phyloP scores from a whole-genome alignment of 176 grass and related monocot species.

The Carex littledalei region DNA sequence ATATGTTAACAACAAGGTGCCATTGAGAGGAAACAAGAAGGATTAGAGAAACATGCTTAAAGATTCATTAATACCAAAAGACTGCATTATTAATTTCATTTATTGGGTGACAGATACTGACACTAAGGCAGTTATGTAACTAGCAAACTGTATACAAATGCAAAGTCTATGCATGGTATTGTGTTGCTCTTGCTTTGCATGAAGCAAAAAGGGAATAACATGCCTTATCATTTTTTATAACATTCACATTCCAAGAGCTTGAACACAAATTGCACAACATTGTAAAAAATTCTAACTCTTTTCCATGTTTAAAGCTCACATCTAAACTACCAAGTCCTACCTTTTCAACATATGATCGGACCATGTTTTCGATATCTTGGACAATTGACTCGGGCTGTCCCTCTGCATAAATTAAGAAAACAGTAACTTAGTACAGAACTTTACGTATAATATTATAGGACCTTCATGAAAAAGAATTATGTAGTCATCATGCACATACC shows the following conservation, averaged over 20 bases:
- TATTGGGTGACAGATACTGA: neutral
- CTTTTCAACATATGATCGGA: slow-evolving; percentile 95
- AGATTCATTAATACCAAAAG: slow-evolving; percentile 30
- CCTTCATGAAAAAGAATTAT: slow-evolving; percentile 17
- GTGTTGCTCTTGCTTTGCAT: neutral
- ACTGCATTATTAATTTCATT: slow-evolving; percentile 14
- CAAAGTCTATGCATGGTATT: neutral
- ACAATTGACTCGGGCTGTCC: slow-evolving; percentile 93
- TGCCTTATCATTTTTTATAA: neutral
- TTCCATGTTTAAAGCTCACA: slow-evolving; percentile 2
- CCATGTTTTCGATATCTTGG: slow-evolving; percentile 99
- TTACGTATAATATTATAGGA: neutral
- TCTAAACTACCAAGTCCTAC: slow-evolving; percentile 30
- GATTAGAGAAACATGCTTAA: neutral
- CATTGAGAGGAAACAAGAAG: neutral
- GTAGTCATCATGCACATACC: slow-evolving; percentile 44
- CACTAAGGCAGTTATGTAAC: neutral
- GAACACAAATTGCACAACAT: neutral
- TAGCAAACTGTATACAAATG: neutral
- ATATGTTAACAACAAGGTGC: neutral
- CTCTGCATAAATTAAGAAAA: slow-evolving; percentile 43
- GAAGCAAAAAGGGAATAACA: neutral
- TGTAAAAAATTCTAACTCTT: neutral
- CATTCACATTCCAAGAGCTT: neutral
- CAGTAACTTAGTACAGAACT: neutral